These are phyloP conservation scores for Fusarium sp. DNA, from an alignment of 2,329 filamentous ascomycete genomes.

Conservation along the genomic window DNA sequence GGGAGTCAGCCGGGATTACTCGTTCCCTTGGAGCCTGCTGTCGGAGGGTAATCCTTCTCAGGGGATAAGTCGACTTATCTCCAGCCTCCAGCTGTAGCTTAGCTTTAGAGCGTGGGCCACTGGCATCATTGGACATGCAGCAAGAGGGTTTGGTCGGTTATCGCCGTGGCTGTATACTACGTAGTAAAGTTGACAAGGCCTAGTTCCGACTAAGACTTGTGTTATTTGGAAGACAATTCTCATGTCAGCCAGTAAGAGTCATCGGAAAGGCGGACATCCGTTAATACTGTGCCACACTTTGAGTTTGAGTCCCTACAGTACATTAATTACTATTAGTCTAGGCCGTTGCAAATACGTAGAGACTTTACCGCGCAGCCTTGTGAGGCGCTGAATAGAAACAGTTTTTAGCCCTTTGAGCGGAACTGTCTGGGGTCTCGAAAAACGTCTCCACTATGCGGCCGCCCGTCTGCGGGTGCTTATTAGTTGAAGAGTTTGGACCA, in stretches of 20 bases:
- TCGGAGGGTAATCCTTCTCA: background rate
- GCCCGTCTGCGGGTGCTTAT: background rate
- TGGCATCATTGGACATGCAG: constrained; percentile 6
- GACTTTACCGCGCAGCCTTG: background rate
- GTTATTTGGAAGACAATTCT: constrained; percentile 14
- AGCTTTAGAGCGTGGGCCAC: background rate
- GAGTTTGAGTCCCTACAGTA: background rate
- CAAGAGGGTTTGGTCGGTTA: constrained; percentile 14
- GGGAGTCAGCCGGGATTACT: background rate
- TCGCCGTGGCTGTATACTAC: constrained; percentile 31
- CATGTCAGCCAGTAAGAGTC: constrained; percentile 13
- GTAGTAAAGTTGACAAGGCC: constrained; percentile 19
- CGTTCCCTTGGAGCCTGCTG: too few relatives aligned
- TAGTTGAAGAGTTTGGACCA: background rate
- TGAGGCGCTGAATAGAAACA: background rate
- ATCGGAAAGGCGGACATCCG: constrained; percentile 27
- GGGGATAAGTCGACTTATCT: background rate
- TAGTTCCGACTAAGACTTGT: constrained; percentile 12
- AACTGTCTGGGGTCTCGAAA: background rate
- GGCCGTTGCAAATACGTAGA: too few relatives aligned
- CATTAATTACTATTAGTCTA: too few relatives aligned
- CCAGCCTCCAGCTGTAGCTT: background rate
- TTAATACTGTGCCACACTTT: background rate
- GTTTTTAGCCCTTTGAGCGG: background rate
- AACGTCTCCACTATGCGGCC: background rate